A percentile compares a stretch with the other conserved stretches of the same genome.
phyloP scores from a whole-genome alignment of 192 early-diverging fungal genomes.

The Linnemannia hyalina region DNA sequence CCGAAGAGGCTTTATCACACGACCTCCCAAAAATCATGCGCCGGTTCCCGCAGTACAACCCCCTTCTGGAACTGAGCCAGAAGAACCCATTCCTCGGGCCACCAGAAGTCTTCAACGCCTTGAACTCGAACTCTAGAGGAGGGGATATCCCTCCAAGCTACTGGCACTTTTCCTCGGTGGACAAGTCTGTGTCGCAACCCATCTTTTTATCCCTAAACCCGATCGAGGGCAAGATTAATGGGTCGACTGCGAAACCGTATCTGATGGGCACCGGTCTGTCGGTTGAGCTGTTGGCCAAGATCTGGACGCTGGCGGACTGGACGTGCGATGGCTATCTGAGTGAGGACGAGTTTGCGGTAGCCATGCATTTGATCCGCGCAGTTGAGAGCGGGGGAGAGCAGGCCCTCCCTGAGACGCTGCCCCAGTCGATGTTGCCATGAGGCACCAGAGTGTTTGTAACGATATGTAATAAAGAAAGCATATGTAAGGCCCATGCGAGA shows the following conservation, averaged over 20 bases:
- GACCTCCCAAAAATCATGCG: constrained; percentile 87
- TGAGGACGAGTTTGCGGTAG: constrained; percentile 86
- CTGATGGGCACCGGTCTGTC: constrained; percentile 77
- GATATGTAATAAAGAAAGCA: neutral
- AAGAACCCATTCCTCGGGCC: constrained; percentile 67
- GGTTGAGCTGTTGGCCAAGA: constrained; percentile 71
- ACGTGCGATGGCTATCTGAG: constrained; percentile 86
- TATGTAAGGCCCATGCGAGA: neutral
- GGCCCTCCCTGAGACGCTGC: constrained; percentile 59
- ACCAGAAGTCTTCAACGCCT: constrained; percentile 22
- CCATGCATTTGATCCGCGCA: constrained; percentile 76
- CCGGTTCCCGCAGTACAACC: constrained; percentile 78
- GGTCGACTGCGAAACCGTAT: constrained; percentile 66
- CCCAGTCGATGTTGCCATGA: constrained; percentile 58
- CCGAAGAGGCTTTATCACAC: constrained; percentile 80
- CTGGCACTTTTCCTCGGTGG: constrained; percentile 67
- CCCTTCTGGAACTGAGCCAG: constrained; percentile 70
- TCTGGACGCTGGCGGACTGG: constrained; percentile 87
- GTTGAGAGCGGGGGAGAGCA: constrained; percentile 56
- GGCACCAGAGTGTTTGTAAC: neutral
- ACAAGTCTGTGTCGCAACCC: constrained; percentile 59
- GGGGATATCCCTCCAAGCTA: constrained; percentile 61
- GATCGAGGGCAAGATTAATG: constrained; percentile 71
- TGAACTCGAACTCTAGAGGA: constrained; percentile 11
- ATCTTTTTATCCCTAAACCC: constrained; percentile 68